Percentiles rank a stretch among this genome's conserved stretches.
phyloP scores from a whole-genome alignment of 441 rosid species.

The Croton laevigatus region DNA sequence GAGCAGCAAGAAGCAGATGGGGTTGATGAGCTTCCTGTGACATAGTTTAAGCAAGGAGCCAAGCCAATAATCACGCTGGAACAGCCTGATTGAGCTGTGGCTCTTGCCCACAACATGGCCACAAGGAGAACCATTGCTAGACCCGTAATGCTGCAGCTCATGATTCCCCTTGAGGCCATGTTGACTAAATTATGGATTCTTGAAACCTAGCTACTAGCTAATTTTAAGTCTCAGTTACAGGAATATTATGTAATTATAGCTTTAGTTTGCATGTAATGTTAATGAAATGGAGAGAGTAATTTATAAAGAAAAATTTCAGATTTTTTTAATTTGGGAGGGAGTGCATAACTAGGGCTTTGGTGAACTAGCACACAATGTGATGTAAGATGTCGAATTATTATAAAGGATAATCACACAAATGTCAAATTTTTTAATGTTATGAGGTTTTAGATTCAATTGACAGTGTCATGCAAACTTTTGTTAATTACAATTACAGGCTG shows the following conservation, averaged over 20 bases:
- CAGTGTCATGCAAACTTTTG: not conserved
- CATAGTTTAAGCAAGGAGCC: slow-evolving; percentile 50
- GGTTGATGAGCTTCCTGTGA: slow-evolving; percentile 46
- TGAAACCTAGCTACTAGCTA: not conserved
- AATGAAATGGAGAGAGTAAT: not conserved
- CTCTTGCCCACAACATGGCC: slow-evolving; percentile 33
- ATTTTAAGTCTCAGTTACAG: not conserved
- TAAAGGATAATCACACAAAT: not conserved
- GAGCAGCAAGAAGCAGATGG: slow-evolving; percentile 62
- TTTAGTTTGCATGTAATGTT: not conserved
- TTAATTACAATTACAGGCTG: not conserved
- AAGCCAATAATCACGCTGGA: slow-evolving; percentile 41
- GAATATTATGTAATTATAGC: not conserved
- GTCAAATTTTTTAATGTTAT: slow-evolving; percentile 9
- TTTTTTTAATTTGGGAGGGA: not conserved
- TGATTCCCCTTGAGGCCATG: slow-evolving; percentile 27
- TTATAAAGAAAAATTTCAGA: slow-evolving; percentile 16
- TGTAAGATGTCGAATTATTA: slow-evolving; percentile 19
- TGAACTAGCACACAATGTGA: slow-evolving; percentile 29
- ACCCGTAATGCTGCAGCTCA: slow-evolving; percentile 3
- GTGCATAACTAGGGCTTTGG: slow-evolving; percentile 13
- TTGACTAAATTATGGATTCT: not conserved
- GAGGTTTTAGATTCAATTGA: slow-evolving; percentile 1
- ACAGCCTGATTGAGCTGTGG: slow-evolving; percentile 52
- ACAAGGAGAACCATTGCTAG: slow-evolving; percentile 21